phyloP scores from a whole-genome alignment of 805 yeast genomes.

The Starmerella bombicola region DNA sequence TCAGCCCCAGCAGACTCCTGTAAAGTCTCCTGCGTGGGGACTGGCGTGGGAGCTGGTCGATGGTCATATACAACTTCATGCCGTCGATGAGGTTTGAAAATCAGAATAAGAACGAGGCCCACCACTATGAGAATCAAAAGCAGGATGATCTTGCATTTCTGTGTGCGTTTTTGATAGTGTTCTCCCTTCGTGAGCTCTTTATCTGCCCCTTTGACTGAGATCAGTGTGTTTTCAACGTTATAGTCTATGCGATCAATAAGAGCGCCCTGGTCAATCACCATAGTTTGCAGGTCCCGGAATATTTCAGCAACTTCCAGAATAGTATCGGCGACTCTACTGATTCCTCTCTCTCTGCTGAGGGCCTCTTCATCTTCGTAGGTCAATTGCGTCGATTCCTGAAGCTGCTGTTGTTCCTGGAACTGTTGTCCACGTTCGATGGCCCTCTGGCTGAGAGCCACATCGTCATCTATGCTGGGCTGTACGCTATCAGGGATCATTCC shows the following conservation, averaged over 20 bases:
- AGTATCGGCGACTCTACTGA: constrained; percentile 82
- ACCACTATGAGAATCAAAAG: constrained; percentile 59
- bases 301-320: constrained; percentile 87
- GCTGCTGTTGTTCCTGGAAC: neutral
- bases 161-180: constrained; percentile 71
- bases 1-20: no score
- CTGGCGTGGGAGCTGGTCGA: constrained; percentile 6
- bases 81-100: constrained; percentile 38
- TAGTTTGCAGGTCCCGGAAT: constrained; percentile 80
- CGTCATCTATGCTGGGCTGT: constrained; percentile 25
- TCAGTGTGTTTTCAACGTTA: constrained; percentile 68
- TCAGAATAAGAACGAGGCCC: constrained; percentile 53
- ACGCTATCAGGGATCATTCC: constrained; percentile 12
- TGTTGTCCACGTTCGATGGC: constrained; percentile 28
- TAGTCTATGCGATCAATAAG: constrained; percentile 88
- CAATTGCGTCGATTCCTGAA: constrained; percentile 18
- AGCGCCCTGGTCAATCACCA: constrained; percentile 93
- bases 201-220: constrained; percentile 63
- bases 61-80: constrained; percentile 13
- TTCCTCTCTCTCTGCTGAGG: constrained; percentile 76
- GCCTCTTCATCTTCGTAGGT: constrained; percentile 29
- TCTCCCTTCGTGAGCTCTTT: constrained; percentile 67
- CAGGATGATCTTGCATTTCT: constrained; percentile 78
- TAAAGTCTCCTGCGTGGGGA: no score
- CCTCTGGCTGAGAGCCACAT: constrained; percentile 27